phyloP scores from a whole-genome alignment of 2,329 filamentous ascomycete genomes.

The Sporothrix curviconia region DNA sequence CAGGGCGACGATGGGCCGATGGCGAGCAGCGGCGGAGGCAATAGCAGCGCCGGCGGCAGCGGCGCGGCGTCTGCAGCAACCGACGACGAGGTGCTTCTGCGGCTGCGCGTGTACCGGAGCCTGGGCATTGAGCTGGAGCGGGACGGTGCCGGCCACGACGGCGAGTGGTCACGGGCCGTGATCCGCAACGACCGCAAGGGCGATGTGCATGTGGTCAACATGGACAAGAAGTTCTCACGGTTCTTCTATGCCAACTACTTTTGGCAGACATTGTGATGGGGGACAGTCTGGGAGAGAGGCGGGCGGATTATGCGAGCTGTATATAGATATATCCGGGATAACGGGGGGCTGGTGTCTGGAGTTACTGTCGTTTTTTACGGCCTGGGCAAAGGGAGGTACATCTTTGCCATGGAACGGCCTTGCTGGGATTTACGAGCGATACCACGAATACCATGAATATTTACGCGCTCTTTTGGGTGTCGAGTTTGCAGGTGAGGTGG shows the following conservation, averaged over 20 bases:
- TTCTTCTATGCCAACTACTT: conserved; percentile 96
- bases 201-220: conserved; percentile 89
- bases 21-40: background rate
- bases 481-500: no score
- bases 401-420: background rate
- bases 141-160: conserved; percentile 57
- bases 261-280: conserved; percentile 72
- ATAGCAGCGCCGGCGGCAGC: conserved; percentile 10
- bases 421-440: conserved; percentile 5
- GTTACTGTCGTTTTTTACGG: background rate
- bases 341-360: conserved; percentile 11
- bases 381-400: background rate
- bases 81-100: conserved; percentile 62
- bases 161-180: conserved; percentile 78
- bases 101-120: conserved; percentile 84
- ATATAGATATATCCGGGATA: no score
- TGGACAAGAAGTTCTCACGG: conserved; percentile 84
- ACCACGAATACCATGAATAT: background rate
- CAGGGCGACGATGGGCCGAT: conserved; percentile 71
- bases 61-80: conserved; percentile 34
- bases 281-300: no score
- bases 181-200: conserved; percentile 80
- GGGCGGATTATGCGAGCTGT: background rate
- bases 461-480: no score
- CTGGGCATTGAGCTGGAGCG: conserved; percentile 83